A percentile compares a stretch with the other conserved stretches of the same genome.
These are phyloP conservation scores for Gossypium longicalyx DNA, from an alignment of 345 rosid genomes.

Conservation along the genomic window DNA sequence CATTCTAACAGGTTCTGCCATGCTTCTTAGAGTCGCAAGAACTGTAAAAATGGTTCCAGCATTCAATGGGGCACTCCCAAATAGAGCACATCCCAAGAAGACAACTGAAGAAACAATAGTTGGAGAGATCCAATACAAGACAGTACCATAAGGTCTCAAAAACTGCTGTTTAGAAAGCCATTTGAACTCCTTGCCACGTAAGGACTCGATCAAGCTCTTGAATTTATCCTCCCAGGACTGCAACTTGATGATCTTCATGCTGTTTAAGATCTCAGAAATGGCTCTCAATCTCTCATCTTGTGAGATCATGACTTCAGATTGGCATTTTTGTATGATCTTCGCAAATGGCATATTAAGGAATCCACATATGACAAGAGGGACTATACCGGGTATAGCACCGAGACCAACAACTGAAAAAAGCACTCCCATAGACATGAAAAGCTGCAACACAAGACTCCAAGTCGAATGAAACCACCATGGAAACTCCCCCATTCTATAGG, in stretches of 20 bases:
- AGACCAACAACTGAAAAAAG: conserved; percentile 56
- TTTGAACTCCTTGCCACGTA: conserved; percentile 54
- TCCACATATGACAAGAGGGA: conserved; percentile 44
- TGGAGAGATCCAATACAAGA: conserved; percentile 71
- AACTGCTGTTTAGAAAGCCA: conserved; percentile 55
- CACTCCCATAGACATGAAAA: conserved; percentile 43
- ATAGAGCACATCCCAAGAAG: conserved; percentile 55
- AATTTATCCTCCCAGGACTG: conserved; percentile 83
- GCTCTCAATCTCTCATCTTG: conserved; percentile 66
- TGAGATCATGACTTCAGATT: conserved; percentile 54
- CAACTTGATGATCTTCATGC: conserved; percentile 73
- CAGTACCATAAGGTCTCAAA: conserved; percentile 41
- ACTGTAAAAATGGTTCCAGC: conserved; percentile 74
- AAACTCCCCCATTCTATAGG: conserved; percentile 73
- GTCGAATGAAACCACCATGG: conserved; percentile 70
- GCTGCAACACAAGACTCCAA: conserved; percentile 53
- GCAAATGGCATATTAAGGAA: conserved; percentile 61
- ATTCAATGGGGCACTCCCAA: conserved; percentile 54
- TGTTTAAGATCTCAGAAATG: conserved; percentile 62
- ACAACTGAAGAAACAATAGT: conserved; percentile 58
- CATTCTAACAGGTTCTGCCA: conserved; percentile 61
- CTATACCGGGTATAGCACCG: conserved; percentile 54
- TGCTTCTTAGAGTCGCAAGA: conserved; percentile 58
- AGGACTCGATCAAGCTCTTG: conserved; percentile 47
- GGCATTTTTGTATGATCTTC: conserved; percentile 49